These are phyloP conservation scores for Trifolium subterraneum DNA, from an alignment of 306 rosid genomes.

Conservation along the genomic window DNA sequence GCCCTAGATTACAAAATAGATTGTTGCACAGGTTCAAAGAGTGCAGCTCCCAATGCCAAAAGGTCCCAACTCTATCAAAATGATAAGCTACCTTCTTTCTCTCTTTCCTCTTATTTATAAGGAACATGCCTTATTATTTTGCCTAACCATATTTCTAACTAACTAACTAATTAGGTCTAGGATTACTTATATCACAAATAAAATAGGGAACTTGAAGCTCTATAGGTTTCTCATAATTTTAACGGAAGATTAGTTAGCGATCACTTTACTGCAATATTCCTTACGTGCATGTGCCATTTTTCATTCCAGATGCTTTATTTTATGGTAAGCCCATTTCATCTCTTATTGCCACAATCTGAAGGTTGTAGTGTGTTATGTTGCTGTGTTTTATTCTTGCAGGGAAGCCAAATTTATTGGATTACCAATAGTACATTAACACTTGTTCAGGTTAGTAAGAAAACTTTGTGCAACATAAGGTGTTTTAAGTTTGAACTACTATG, in stretches of 20 bases:
- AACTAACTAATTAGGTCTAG: slow-evolving; percentile 4
- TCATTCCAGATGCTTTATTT: slow-evolving; percentile 38
- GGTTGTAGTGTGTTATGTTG: slow-evolving; percentile 36
- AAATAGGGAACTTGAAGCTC: slow-evolving; percentile 11
- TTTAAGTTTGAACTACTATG: slow-evolving; percentile 32
- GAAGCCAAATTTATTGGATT: slow-evolving; percentile 90
- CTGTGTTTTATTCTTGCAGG: slow-evolving; percentile 62
- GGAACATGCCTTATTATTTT: slow-evolving; percentile 1
- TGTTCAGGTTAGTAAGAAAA: slow-evolving; percentile 65
- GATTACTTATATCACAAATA: not conserved
- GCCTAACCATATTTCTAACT: slow-evolving; percentile 7
- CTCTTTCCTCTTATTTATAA: not conserved
- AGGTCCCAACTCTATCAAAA: slow-evolving; percentile 3
- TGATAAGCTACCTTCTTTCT: slow-evolving; percentile 2
- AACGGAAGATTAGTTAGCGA: slow-evolving; percentile 4
- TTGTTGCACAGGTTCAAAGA: not conserved
- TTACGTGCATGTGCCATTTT: slow-evolving; percentile 29
- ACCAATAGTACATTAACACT: slow-evolving; percentile 72
- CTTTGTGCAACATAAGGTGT: not conserved
- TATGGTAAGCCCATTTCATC: slow-evolving; percentile 28
- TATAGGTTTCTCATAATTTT: slow-evolving; percentile 1
- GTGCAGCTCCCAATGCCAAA: slow-evolving; percentile 5
- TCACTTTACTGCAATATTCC: slow-evolving; percentile 16
- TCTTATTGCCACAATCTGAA: slow-evolving; percentile 35
- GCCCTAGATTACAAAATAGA: too few relatives aligned